phyloP scores from a whole-genome alignment of 768 basidiomycete genomes.

The Psilocybe azurescens region DNA sequence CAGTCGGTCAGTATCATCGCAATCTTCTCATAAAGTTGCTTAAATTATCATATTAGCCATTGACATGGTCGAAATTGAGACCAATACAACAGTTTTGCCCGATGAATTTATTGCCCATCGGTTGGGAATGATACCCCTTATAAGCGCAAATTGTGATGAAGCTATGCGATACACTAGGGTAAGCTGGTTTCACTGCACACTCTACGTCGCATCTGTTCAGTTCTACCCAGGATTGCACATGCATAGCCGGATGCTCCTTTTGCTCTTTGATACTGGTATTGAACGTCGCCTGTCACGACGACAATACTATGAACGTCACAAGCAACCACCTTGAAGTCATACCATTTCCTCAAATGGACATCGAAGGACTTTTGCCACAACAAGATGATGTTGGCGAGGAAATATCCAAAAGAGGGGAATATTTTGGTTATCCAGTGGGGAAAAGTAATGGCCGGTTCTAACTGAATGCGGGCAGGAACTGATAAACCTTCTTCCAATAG shows the following conservation, averaged over 20 bases:
- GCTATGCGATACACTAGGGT: constrained; percentile 83
- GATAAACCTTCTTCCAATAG: constrained; percentile 39
- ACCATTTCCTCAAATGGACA: constrained; percentile 43
- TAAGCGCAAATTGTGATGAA: constrained; percentile 88
- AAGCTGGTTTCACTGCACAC: constrained; percentile 27
- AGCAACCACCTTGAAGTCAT: constrained; percentile 81
- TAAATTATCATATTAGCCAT: constrained; percentile 64
- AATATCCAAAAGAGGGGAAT: constrained; percentile 70
- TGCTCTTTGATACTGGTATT: constrained; percentile 87
- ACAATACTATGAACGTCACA: constrained; percentile 82
- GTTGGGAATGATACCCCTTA: constrained; percentile 90
- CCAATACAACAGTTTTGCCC: constrained; percentile 91
- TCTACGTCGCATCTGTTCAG: constrained; percentile 5
- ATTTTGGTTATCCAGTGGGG: constrained; percentile 85
- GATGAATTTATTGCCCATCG: constrained; percentile 99
- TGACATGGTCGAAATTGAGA: constrained; percentile 92
- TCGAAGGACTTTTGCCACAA: constrained; percentile 29
- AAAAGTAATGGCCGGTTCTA: constrained; percentile 58
- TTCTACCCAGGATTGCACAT: constrained; percentile 84
- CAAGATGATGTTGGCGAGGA: constrained; percentile 60
- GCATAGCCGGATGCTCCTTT: constrained; percentile 79
- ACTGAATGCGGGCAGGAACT: constrained; percentile 10
- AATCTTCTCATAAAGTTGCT: background rate
- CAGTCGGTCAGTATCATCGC: constrained; percentile 71
- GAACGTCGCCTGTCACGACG: constrained; percentile 76